Percentiles rank a stretch among this genome's conserved stretches.
These are phyloP conservation scores for Gossypium raimondii DNA, from an alignment of 345 rosid species.

Conservation along the genomic window DNA sequence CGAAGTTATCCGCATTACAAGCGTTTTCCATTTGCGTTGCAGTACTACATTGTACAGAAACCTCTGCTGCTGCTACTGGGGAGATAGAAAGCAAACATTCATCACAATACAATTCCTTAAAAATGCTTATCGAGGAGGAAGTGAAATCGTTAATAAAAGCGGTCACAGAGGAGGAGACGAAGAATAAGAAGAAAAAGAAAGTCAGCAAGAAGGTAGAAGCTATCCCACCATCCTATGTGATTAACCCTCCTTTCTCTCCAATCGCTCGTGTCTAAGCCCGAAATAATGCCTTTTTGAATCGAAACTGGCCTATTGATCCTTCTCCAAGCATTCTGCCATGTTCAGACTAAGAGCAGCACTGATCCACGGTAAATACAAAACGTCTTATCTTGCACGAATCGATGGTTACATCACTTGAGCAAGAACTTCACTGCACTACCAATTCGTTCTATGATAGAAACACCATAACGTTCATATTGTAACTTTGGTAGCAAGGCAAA, in stretches of 20 bases:
- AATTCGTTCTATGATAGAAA: slow-evolving; percentile 43
- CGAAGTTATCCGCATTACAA: slow-evolving; percentile 75
- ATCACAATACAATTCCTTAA: slow-evolving; percentile 47
- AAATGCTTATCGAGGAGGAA: slow-evolving; percentile 68
- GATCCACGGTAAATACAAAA: slow-evolving; percentile 4
- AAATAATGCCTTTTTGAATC: not conserved
- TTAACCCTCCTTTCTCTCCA: slow-evolving; percentile 89
- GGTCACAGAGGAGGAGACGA: slow-evolving; percentile 53
- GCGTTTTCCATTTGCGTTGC: slow-evolving; percentile 90
- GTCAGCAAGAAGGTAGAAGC: slow-evolving; percentile 36
- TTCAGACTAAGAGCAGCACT: not conserved
- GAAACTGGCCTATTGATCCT: not conserved
- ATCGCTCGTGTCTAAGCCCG: slow-evolving; percentile 64
- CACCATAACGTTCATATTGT: slow-evolving; percentile 47
- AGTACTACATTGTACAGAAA: slow-evolving; percentile 50
- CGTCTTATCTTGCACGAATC: not conserved
- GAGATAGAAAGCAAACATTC: slow-evolving; percentile 32
- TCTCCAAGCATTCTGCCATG: not conserved
- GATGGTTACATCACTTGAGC: slow-evolving; percentile 6
- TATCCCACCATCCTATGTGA: slow-evolving; percentile 49
- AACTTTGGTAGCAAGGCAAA: slow-evolving; percentile 35
- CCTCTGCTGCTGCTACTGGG: slow-evolving; percentile 22
- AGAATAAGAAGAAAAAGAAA: slow-evolving; percentile 46
- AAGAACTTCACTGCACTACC: slow-evolving; percentile 24
- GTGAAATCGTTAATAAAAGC: slow-evolving; percentile 56